Base-by-base conservation (phyloP, 164 flowering plant genomes). In the grape (Vitis vinifera) region DNA sequence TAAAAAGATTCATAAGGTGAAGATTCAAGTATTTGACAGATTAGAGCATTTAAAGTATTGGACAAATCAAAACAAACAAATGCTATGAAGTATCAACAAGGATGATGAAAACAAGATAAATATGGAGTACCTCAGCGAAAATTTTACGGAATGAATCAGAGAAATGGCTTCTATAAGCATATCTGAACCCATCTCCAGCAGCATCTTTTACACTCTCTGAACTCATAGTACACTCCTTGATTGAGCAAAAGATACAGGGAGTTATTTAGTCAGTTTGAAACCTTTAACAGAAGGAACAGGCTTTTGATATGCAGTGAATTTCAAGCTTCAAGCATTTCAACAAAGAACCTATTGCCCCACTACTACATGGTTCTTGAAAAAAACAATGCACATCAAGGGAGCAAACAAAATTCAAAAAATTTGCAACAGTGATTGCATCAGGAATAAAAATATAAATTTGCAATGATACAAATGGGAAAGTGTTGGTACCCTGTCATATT, bases 91-190 rank as follows among this genome's bases (percentile, higher is more conserved):
- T 37, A 55, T 6, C 19, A 58, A 64, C 49, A 59, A 4, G 16
- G 15, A 29, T 9, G 27, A 69, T 16, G 17, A 73, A 70, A 68
- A 19, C 17, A 55, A n/a, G 56, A 68, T 62, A 15, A 51, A 16
- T 13, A 60, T 55, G 68, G 62, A 50, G 19, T 82, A 94, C 99
- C 97, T 94, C 93, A 52, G 99, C 87, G 78, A 94, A 94, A 53
- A 89, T 82, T 72, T 85, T 87, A 19, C 79, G 89, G 82, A 94
- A 94, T 51, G 91, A 78, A 76, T 79, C 83, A 60, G 97, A 91
- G 78, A 94, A 92, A 62, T 88, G 78, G 55, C 74, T 77, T 70
- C 67, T 71, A 73, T 74, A 70, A 70, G 80, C 78, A 83, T 75
- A 62, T 75, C 77, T 71, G 79, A 85, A 88, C 13, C 80, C 84